Evolutionary conservation across 805 yeast species (phyloP).

Genomic region (Metschnikowia proteae): DNA sequence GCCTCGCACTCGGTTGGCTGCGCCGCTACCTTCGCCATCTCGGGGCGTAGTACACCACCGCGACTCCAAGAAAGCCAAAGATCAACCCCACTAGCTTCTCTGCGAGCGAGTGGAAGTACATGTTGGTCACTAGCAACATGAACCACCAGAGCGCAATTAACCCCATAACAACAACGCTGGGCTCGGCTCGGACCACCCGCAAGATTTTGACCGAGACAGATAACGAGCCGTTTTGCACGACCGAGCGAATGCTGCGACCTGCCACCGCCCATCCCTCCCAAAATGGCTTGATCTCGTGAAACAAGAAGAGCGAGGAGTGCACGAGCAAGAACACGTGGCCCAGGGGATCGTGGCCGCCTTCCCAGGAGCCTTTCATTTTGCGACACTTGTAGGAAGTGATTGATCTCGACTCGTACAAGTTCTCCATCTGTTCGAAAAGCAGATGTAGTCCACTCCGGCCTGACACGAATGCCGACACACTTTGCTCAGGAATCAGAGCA

Average conservation of each 20-base stretch:
- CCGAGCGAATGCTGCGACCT: background rate
- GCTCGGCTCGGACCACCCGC: background rate
- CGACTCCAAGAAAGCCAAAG: conserved; percentile 54
- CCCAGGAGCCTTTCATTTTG: conserved; percentile 52
- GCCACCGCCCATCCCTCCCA: conserved; percentile 27
- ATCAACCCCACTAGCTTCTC: conserved; percentile 73
- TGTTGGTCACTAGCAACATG: conserved; percentile 80
- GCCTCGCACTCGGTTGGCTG: too few species aligned
- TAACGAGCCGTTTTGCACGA: background rate
- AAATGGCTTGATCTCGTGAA: conserved; percentile 55
- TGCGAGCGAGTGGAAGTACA: conserved; percentile 74
- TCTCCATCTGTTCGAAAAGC: conserved; percentile 8
- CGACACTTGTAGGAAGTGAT: conserved; percentile 36
- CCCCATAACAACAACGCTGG: conserved; percentile 24
- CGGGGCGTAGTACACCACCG: conserved; percentile 42
- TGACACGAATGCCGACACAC: conserved; percentile 5
- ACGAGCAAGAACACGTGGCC: conserved; percentile 85
- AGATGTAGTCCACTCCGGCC: conserved; percentile 2
- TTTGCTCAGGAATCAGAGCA: conserved; percentile 19
- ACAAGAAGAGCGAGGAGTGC: conserved; percentile 59
- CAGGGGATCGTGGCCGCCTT: conserved; percentile 95
- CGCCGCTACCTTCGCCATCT: conserved; percentile 16
- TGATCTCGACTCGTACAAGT: conserved; percentile 15
- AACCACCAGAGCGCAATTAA: conserved; percentile 64
- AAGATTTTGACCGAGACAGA: background rate